Percentiles rank a stretch among this genome's conserved stretches.
phyloP scores from a whole-genome alignment of 2,329 filamentous ascomycete genomes.

The Paracorniculantispora psalliotae region DNA sequence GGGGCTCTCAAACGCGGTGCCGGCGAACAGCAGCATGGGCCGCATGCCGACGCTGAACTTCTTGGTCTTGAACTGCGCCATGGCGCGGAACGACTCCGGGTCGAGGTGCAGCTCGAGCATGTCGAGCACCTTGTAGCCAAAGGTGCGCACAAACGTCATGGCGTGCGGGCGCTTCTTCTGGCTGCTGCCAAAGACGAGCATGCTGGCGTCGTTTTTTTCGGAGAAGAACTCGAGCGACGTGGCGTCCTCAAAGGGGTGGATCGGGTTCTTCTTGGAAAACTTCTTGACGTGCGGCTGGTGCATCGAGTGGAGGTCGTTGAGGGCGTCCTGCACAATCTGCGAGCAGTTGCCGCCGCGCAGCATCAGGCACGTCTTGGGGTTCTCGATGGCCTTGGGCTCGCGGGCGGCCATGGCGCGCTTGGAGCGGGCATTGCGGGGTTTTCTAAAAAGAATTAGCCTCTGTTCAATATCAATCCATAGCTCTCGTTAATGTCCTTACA shows the following conservation, averaged over 20 bases:
- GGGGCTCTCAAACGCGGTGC: slow-evolving; percentile 79
- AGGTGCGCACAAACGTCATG: slow-evolving; percentile 76
- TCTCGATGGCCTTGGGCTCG: slow-evolving; percentile 83
- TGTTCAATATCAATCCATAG: background rate
- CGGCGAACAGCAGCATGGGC: slow-evolving; percentile 87
- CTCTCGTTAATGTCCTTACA: slow-evolving; percentile 30
- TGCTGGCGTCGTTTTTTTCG: slow-evolving; percentile 88
- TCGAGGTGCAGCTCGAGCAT: slow-evolving; percentile 91
- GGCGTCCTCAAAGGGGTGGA: slow-evolving; percentile 90
- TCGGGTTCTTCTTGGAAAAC: slow-evolving; percentile 94
- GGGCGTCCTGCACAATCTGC: slow-evolving; percentile 73
- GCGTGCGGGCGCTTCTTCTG: slow-evolving; percentile 95
- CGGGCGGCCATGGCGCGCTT: slow-evolving; percentile 93
- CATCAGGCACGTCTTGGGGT: slow-evolving; percentile 84
- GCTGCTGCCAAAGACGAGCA: slow-evolving; percentile 78
- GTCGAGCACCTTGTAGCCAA: slow-evolving; percentile 82
- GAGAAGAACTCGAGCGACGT: slow-evolving; percentile 90
- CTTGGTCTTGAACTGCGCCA: slow-evolving; percentile 70
- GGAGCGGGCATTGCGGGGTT: slow-evolving; percentile 72
- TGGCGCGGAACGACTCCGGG: slow-evolving; percentile 62
- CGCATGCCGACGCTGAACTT: slow-evolving; percentile 77
- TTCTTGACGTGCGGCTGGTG: slow-evolving; percentile 81
- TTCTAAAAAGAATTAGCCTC: slow-evolving; percentile 32
- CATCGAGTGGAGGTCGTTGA: slow-evolving; percentile 79
- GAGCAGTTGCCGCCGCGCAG: slow-evolving; percentile 83